These are phyloP conservation scores for Lolium multiflorum DNA, from an alignment of 176 grass and related monocot genomes.

Conservation along the genomic window DNA sequence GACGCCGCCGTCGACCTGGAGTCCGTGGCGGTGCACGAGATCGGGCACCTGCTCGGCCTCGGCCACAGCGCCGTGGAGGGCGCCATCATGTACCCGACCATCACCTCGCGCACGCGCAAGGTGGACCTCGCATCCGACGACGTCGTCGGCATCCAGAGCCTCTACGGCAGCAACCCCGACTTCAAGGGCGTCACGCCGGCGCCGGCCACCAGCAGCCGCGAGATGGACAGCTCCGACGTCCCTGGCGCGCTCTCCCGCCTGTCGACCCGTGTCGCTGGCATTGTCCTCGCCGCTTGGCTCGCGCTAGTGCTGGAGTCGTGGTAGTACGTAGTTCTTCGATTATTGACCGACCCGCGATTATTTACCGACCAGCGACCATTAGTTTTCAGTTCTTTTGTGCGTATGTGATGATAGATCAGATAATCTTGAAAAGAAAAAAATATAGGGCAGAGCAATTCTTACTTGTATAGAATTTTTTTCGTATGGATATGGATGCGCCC, in stretches of 20 bases:
- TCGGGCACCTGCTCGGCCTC: slow-evolving; percentile 88
- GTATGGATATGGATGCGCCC: neutral
- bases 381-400: neutral
- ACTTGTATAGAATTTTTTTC: neutral
- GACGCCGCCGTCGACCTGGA: slow-evolving; percentile 75
- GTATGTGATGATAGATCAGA: neutral
- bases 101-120: slow-evolving; percentile 66
- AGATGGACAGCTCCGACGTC: slow-evolving; percentile 48
- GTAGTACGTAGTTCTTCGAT: neutral
- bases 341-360: neutral
- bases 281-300: neutral
- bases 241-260: neutral
- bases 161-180: slow-evolving; percentile 80
- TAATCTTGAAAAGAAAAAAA: no score
- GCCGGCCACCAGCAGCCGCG: slow-evolving; percentile 47
- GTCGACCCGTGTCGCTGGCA: slow-evolving; percentile 10
- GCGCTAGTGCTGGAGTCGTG: slow-evolving; percentile 27
- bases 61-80: slow-evolving; percentile 62
- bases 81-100: slow-evolving; percentile 87
- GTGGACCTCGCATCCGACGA: slow-evolving; percentile 76
- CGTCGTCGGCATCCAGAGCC: slow-evolving; percentile 67
- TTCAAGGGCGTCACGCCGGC: slow-evolving; percentile 61
- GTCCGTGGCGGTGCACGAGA: slow-evolving; percentile 97
- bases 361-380: neutral
- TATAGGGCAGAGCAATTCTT: neutral